A percentile compares a stretch with the other conserved stretches of the same genome.
phyloP scores from a whole-genome alignment of 192 early-diverging fungal species.

The Podila clonocystis region DNA sequence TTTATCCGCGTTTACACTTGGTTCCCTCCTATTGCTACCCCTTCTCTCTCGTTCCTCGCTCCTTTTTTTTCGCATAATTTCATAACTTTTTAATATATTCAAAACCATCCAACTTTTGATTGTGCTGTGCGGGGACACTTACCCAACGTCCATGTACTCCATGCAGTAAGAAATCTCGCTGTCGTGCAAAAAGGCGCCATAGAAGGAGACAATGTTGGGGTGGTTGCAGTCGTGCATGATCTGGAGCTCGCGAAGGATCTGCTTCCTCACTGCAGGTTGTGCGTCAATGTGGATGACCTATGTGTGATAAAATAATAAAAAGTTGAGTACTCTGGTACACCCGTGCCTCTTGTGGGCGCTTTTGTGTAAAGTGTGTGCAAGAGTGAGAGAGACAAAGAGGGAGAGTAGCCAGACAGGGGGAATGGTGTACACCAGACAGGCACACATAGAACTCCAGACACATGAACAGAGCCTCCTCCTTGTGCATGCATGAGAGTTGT shows the following conservation, averaged over 20 bases:
- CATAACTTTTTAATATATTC: background rate
- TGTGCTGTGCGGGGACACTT: background rate
- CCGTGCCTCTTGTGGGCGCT: background rate
- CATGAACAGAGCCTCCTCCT: background rate
- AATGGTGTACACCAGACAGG: no score
- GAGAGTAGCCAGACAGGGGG: background rate
- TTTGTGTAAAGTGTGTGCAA: background rate
- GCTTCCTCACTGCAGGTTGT: conserved; percentile 79
- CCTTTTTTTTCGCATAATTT: background rate
- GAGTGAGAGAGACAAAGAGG: no score
- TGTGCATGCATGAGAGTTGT: background rate
- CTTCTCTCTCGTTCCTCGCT: no score
- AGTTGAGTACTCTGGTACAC: background rate
- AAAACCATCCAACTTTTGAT: no score
- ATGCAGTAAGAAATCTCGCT: conserved; percentile 94
- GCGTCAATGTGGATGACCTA: conserved; percentile 64
- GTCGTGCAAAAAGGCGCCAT: conserved; percentile 92
- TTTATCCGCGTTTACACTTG: no score
- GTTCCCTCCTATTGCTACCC: no score
- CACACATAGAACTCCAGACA: background rate
- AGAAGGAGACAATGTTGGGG: conserved; percentile 96
- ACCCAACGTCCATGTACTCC: conserved; percentile 97
- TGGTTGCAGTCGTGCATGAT: conserved; percentile 97
- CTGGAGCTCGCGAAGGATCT: conserved; percentile 94
- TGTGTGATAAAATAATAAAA: background rate